These are phyloP conservation scores for Saxophila tyrrhenica DNA, from an alignment of 495 filamentous ascomycete genomes.

Conservation along the genomic window DNA sequence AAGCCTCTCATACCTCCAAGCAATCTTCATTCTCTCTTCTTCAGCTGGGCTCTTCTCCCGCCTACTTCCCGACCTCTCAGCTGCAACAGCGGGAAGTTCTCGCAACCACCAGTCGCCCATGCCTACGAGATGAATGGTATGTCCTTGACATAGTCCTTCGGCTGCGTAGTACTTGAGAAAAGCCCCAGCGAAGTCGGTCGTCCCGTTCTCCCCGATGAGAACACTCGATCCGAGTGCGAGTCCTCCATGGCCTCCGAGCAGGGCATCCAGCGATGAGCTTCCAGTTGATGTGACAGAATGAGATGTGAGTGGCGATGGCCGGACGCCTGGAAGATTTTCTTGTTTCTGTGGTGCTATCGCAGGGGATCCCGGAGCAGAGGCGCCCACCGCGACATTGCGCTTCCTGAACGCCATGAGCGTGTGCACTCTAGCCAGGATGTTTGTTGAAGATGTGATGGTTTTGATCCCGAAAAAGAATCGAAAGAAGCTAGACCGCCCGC, in stretches of 20 bases:
- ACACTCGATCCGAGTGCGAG: slow-evolving; percentile 70
- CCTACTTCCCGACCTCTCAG: slow-evolving; percentile 27
- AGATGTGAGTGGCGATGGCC: slow-evolving; percentile 83
- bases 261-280: slow-evolving; percentile 66
- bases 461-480: too few species aligned
- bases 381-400: slow-evolving; percentile 61
- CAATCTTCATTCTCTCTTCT: slow-evolving; percentile 87
- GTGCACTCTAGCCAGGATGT: background rate
- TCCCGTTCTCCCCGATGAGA: slow-evolving; percentile 83
- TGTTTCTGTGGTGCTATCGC: background rate
- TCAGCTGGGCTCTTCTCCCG: slow-evolving; percentile 24
- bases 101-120: slow-evolving; percentile 67
- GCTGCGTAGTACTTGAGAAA: slow-evolving; percentile 84
- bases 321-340: slow-evolving; percentile 46
- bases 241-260: slow-evolving; percentile 82
- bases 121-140: slow-evolving; percentile 75
- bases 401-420: slow-evolving; percentile 61
- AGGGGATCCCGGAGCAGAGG: background rate
- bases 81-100: slow-evolving; percentile 65
- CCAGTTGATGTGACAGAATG: slow-evolving; percentile 86
- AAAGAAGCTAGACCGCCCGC: too few species aligned
- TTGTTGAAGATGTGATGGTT: background rate
- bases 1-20: slow-evolving; percentile 88
- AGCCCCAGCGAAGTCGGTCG: slow-evolving; percentile 82
- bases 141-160: slow-evolving; percentile 85